A percentile compares a stretch with the other conserved stretches of the same genome.
These are phyloP conservation scores for Lasiosphaeris hirsuta DNA, from an alignment of 495 filamentous ascomycete genomes.

Conservation along the genomic window DNA sequence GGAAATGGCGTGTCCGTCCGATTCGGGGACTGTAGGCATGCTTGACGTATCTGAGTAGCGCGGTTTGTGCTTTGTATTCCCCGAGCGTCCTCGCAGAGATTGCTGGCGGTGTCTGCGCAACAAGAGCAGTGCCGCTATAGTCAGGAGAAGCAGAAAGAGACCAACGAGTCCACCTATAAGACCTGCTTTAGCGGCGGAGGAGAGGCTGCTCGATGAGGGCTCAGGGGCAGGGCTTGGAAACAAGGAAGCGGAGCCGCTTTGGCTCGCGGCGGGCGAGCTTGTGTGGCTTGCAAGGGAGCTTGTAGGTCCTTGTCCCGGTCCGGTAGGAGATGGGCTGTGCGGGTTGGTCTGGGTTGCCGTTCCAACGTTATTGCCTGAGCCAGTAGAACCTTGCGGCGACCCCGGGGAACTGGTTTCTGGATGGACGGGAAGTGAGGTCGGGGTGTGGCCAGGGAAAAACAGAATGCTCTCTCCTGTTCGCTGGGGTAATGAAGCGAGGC, in stretches of 20 bases:
- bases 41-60: neutral
- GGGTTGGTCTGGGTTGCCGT: neutral
- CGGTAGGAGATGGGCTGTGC: too few relatives aligned
- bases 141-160: slow-evolving; percentile 12
- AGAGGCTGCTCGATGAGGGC: slow-evolving; percentile 6
- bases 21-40: slow-evolving; percentile 13
- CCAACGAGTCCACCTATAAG: slow-evolving; percentile 1
- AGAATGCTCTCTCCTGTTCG: slow-evolving; percentile 17
- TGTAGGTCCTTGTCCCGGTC: neutral
- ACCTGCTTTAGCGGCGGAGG: slow-evolving; percentile 20
- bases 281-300: neutral
- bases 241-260: neutral
- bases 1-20: slow-evolving; percentile 11
- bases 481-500: slow-evolving; percentile 18
- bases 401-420: neutral
- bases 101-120: slow-evolving; percentile 2
- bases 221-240: neutral
- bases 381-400: neutral
- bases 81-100: neutral
- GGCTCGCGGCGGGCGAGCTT: neutral
- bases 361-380: neutral
- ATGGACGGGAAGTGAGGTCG: neutral
- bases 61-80: neutral
- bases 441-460: slow-evolving; percentile 19
- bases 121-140: slow-evolving; percentile 6